Conservation (phyloP, 164 flowering plant genomes). For the Kalanchoe fedtschenkoi region DNA sequence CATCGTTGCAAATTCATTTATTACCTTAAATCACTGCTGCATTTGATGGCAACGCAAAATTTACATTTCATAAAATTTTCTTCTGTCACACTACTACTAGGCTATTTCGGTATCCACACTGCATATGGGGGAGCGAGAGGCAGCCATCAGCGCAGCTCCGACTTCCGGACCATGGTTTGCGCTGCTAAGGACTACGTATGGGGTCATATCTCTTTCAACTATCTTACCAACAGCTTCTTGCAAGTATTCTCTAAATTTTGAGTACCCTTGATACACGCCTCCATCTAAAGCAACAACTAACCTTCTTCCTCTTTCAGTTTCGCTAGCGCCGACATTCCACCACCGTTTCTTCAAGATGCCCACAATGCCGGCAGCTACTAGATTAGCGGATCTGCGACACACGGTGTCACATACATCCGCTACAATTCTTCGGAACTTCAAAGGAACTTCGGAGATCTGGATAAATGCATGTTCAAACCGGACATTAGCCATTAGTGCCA, state of each 20-base stretch:
- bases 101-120: neutral
- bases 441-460: slow-evolving; percentile 56
- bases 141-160: neutral
- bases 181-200: neutral
- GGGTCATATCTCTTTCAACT: neutral
- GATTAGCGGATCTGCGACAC: slow-evolving; percentile 68
- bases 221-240: neutral
- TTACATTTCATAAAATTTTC: too few species aligned
- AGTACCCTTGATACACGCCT: neutral
- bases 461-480: too few species aligned
- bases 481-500: too few species aligned
- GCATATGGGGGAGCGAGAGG: neutral
- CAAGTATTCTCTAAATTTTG: neutral
- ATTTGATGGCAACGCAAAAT: too few species aligned
- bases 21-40: too few species aligned
- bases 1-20: too few species aligned
- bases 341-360: slow-evolving; percentile 89
- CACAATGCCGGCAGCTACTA: slow-evolving; percentile 89
- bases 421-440: slow-evolving; percentile 57
- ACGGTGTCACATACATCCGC: slow-evolving; percentile 75
- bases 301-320: slow-evolving; percentile 31
- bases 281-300: neutral
- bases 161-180: neutral
- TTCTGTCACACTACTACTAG: too few species aligned
- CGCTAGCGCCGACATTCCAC: slow-evolving; percentile 68